Evolutionary conservation across 139 green algal genomes (phyloP).

Genomic region (Astrephomene gubernaculifera): DNA sequence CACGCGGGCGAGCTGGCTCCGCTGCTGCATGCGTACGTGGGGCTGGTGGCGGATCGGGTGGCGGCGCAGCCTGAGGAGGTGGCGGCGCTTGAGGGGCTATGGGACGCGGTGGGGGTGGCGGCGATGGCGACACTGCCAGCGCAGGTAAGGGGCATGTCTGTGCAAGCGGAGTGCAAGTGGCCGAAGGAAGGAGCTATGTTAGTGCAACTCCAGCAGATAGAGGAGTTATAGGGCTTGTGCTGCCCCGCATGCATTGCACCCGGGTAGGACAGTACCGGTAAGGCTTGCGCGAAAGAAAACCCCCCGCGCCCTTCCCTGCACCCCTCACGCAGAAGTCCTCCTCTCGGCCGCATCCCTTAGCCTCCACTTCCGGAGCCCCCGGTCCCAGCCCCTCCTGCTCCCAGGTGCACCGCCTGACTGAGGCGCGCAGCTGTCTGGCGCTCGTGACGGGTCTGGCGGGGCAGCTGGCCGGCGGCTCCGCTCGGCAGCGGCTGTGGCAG

Average conservation of each 20-base stretch:
- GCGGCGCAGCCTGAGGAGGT: slow-evolving; percentile 41
- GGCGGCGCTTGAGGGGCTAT: slow-evolving; percentile 42
- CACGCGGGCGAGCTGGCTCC: slow-evolving; percentile 48
- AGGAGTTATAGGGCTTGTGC: too few species aligned
- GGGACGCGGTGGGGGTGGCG: slow-evolving; percentile 55
- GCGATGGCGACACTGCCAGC: background rate
- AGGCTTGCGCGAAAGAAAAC: too few species aligned
- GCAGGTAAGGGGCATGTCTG: background rate
- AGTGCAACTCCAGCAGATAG: too few species aligned
- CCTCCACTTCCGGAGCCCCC: too few species aligned
- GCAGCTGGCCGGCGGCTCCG: slow-evolving; percentile 30
- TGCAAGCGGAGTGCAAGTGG: too few species aligned
- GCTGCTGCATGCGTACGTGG: slow-evolving; percentile 50
- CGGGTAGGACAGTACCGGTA: too few species aligned
- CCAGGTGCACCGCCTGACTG: slow-evolving; percentile 19
- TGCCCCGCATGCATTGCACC: too few species aligned
- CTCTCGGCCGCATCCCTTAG: too few species aligned
- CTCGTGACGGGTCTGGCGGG: slow-evolving; percentile 37
- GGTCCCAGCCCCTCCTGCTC: too few species aligned
- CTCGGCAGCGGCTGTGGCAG: slow-evolving; percentile 41
- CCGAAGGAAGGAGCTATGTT: too few species aligned
- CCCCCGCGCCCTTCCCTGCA: too few species aligned
- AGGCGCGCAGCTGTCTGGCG: slow-evolving; percentile 37
- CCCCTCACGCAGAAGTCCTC: too few species aligned
- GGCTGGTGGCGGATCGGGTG: slow-evolving; percentile 46